These are phyloP conservation scores for Hypsizygus ulmarius DNA, from an alignment of 1,284 basidiomycete species.

Conservation along the genomic window DNA sequence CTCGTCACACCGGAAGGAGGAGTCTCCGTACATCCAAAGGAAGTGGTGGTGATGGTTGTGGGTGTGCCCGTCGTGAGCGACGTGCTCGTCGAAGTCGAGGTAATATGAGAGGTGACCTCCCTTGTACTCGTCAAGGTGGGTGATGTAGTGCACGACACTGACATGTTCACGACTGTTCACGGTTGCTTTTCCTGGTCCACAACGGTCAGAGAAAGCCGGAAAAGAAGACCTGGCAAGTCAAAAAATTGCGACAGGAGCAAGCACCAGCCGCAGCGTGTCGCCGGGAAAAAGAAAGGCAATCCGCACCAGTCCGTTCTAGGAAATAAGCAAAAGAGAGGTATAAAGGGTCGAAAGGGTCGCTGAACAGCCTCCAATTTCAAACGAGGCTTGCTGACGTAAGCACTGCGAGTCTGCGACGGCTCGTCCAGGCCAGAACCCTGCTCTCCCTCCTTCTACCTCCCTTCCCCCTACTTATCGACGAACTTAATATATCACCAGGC, in stretches of 20 bases:
- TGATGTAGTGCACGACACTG: conserved; percentile 22
- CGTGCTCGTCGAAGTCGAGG: conserved; percentile 17
- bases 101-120: conserved; percentile 16
- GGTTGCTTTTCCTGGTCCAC: too few species aligned
- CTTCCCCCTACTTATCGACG: too few species aligned
- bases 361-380: conserved; percentile 15
- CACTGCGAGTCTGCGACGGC: background rate
- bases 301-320: conserved; percentile 16
- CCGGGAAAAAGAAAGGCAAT: conserved; percentile 12
- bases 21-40: conserved; percentile 8
- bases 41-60: conserved; percentile 15
- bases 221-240: conserved; percentile 1
- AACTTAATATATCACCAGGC: too few species aligned
- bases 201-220: conserved; percentile 13
- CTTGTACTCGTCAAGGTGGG: conserved; percentile 24
- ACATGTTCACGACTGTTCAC: conserved; percentile 10
- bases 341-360: conserved; percentile 9
- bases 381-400: conserved; percentile 15
- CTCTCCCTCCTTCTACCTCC: too few species aligned
- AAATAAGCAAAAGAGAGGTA: conserved; percentile 14
- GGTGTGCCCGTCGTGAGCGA: conserved; percentile 23
- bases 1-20: conserved; percentile 11
- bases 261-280: conserved; percentile 6
- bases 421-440: too few species aligned
- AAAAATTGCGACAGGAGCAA: conserved; percentile 5